Evolutionary conservation across 257 asterid species (phyloP), one percentile per base, ranked within the genome.

Genomic region (Jasminum sambac): DNA sequence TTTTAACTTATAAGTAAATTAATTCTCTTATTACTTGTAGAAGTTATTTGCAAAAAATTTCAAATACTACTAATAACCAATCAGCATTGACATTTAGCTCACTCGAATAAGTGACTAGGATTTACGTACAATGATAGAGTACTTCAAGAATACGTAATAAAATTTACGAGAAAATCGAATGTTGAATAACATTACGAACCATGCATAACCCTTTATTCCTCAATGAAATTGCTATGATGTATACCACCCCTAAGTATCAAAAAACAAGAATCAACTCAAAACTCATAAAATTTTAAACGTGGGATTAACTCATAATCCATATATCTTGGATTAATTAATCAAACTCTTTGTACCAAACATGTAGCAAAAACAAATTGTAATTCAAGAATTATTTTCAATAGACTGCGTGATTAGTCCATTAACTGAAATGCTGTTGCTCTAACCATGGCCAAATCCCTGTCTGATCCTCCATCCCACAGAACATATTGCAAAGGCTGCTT

Each of bases 381-480:
- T 55, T 30, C 36, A 55, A 26, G 16, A 55, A 55, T 21, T 55
- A 19, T 21, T 19, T 5, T 23, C 34, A 55, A 11, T 21, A 1
- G n/a, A 55, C 23, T 19, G 16, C 17, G 14, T 21, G 62, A 55
- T 0, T 23, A 55, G 62, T 23, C 62, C 62, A 55, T 77, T 69
- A 93, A 75, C 85, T 84, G 89, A 89, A 90, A 74, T 91, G 86
- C 5, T 85, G 96, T 38, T 86, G 89, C 68, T 94, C 99, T 63
- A 94, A 84, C 99, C 99, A 94, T 5, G 99, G 95, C 99, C 99
- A 94, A 82, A 89, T 88, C 64, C 89, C 96, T 5, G 93, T 79
- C 72, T 94, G 98, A 72, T 95, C 97, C 72, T 94, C 97, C 82
- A 91, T 86, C 42, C 89, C 90, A 43, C 87, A 77, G 58, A 94